phyloP scores from a whole-genome alignment of 2,329 filamentous ascomycete genomes.

The Cordyceps javanica region DNA sequence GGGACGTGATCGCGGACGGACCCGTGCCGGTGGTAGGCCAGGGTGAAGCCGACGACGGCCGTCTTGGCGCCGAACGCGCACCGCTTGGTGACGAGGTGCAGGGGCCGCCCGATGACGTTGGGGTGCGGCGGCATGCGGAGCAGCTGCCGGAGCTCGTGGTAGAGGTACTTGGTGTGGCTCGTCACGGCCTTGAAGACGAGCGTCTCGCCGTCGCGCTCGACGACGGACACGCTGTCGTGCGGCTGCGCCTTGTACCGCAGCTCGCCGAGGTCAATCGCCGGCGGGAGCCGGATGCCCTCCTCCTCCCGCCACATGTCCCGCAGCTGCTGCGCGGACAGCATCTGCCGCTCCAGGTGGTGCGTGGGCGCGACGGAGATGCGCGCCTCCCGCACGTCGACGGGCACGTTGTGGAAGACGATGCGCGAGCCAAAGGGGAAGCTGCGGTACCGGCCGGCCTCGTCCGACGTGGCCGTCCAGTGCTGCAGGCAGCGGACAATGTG shows the following conservation, averaged over 20 bases:
- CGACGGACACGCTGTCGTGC: conserved; percentile 54
- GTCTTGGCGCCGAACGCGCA: conserved; percentile 50
- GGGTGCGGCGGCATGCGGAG: conserved; percentile 45
- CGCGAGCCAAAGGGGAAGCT: conserved; percentile 50
- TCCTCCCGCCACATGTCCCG: conserved; percentile 36
- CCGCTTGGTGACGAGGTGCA: conserved; percentile 49
- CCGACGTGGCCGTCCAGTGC: conserved; percentile 36
- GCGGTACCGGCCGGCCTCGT: conserved; percentile 32
- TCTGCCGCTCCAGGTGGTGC: conserved; percentile 47
- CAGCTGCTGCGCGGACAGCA: conserved; percentile 39
- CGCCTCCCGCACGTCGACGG: conserved; percentile 40
- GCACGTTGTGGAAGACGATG: conserved; percentile 47
- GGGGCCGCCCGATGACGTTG: conserved; percentile 46
- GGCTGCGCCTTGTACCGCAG: conserved; percentile 48
- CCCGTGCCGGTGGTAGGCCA: conserved; percentile 48
- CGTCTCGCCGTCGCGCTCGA: conserved; percentile 34
- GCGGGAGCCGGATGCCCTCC: conserved; percentile 33
- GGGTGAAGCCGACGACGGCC: conserved; percentile 50
- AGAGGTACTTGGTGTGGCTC: conserved; percentile 53
- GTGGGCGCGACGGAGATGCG: conserved; percentile 42
- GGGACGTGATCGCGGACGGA: conserved; percentile 51
- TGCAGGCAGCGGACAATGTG: conserved; percentile 51
- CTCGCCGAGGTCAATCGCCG: conserved; percentile 41
- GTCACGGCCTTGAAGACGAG: conserved; percentile 55
- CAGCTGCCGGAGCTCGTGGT: conserved; percentile 53